phyloP scores from a whole-genome alignment of 2,329 filamentous ascomycete genomes.

The Akanthomyces muscarius region DNA sequence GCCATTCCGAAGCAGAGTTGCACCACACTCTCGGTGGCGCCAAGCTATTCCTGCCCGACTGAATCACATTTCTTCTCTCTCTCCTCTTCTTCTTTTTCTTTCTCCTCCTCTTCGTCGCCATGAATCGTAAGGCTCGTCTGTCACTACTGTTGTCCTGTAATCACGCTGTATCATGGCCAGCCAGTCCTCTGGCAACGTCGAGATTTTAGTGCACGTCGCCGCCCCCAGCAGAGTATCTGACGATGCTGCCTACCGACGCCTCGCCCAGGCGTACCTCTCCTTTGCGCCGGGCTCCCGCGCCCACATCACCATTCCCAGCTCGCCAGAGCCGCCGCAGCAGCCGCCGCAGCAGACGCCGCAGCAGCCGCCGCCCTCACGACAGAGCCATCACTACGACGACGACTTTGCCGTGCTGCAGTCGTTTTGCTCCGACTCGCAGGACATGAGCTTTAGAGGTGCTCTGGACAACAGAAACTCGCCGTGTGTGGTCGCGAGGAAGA shows the following conservation, averaged over 20 bases:
- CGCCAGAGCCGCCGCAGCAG: not conserved
- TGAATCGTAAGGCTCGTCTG: slow-evolving; percentile 20
- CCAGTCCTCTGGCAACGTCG: slow-evolving; percentile 32
- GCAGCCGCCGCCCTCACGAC: slow-evolving; percentile 8
- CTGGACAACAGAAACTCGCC: slow-evolving; percentile 41
- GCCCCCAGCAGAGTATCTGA: slow-evolving; percentile 47
- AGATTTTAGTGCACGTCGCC: slow-evolving; percentile 54
- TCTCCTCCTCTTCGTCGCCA: slow-evolving; percentile 19
- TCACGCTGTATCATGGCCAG: slow-evolving; percentile 25
- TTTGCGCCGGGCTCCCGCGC: slow-evolving; percentile 36
- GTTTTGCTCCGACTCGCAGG: slow-evolving; percentile 32
- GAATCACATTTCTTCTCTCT: not conserved
- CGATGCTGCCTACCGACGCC: slow-evolving; percentile 46
- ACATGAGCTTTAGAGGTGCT: slow-evolving; percentile 43
- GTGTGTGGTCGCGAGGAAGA: slow-evolving; percentile 20
- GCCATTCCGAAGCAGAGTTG: not conserved
- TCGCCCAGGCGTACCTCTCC: slow-evolving; percentile 48
- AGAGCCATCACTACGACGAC: not conserved
- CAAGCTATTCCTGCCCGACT: not conserved
- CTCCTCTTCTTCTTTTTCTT: not conserved
- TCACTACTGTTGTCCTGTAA: not conserved
- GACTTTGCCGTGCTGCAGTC: slow-evolving; percentile 19
- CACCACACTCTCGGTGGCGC: not conserved
- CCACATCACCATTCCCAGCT: slow-evolving; percentile 1
- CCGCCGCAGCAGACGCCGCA: slow-evolving; percentile 9